Evolutionary conservation across 176 grass and related monocot genomes (phyloP).

Genomic region (Stipa capillata): DNA sequence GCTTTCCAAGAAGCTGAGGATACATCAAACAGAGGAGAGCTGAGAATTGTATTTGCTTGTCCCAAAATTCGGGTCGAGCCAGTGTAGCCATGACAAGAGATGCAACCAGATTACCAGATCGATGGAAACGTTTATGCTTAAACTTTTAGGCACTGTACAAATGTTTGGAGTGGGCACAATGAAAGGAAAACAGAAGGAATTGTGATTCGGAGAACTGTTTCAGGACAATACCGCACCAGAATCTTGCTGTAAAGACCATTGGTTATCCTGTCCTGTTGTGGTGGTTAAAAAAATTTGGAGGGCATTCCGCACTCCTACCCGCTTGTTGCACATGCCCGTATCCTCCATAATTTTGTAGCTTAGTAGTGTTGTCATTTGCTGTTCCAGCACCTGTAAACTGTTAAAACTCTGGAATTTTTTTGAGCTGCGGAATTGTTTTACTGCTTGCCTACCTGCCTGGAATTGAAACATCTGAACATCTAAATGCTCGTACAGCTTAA

Average conservation of each 20-base stretch:
- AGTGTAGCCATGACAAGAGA: background rate
- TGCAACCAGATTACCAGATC: background rate
- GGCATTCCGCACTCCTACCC: background rate
- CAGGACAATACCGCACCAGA: background rate
- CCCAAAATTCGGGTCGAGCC: background rate
- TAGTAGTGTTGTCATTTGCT: conserved; percentile 5
- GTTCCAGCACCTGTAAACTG: background rate
- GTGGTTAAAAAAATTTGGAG: background rate
- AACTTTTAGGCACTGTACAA: background rate
- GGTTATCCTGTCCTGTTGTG: background rate
- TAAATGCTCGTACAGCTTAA: background rate
- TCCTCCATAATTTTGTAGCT: conserved; percentile 27
- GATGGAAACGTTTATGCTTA: background rate
- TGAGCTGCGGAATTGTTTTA: background rate
- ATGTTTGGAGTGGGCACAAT: background rate
- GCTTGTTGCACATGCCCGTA: background rate
- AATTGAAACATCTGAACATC: background rate
- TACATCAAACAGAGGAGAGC: conserved; percentile 25
- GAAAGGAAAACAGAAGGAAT: background rate
- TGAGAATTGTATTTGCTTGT: conserved; percentile 15
- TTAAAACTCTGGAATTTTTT: background rate
- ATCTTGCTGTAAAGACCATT: background rate
- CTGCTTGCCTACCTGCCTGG: background rate
- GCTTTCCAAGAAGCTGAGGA: conserved; percentile 47
- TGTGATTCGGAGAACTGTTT: background rate